phyloP scores from a whole-genome alignment of 257 asterid genomes.

The Leonotis leonurus region DNA sequence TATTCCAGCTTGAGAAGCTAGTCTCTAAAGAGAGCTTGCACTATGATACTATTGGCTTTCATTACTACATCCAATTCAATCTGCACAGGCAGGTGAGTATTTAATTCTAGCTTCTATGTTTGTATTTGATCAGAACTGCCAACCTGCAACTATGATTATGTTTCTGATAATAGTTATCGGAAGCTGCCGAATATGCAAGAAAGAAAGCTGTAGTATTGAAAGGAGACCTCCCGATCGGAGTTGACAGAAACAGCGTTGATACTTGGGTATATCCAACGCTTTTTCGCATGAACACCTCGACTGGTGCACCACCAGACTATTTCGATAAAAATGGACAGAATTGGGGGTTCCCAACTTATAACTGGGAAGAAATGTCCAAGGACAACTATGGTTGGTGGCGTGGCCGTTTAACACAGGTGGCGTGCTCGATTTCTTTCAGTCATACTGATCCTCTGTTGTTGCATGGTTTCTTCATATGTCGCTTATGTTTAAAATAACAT shows the following conservation, averaged over 20 bases:
- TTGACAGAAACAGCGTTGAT: slow-evolving; percentile 88
- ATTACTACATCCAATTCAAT: slow-evolving; percentile 88
- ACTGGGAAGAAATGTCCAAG: slow-evolving; percentile 99
- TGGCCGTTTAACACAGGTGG: slow-evolving; percentile 89
- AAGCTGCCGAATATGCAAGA: slow-evolving; percentile 91
- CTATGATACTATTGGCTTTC: slow-evolving; percentile 65
- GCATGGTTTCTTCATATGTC: not conserved
- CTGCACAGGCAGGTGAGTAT: slow-evolving; percentile 68
- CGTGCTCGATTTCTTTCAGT: not conserved
- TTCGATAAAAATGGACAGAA: slow-evolving; percentile 97
- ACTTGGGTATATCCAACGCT: slow-evolving; percentile 94
- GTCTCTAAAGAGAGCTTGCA: slow-evolving; percentile 64
- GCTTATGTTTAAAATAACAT: not conserved
- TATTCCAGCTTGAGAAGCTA: slow-evolving; percentile 86
- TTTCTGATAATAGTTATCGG: slow-evolving; percentile 55
- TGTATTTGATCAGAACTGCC: slow-evolving; percentile 10
- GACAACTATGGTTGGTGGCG: slow-evolving; percentile 99
- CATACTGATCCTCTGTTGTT: not conserved
- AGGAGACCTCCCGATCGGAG: slow-evolving; percentile 99
- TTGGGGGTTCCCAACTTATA: slow-evolving; percentile 99
- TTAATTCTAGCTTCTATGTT: slow-evolving; percentile 4
- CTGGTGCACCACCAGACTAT: slow-evolving; percentile 98
- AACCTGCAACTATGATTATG: not conserved
- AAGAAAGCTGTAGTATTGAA: slow-evolving; percentile 76
- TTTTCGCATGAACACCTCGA: slow-evolving; percentile 92